Evolutionary conservation across 2,329 filamentous ascomycete species (phyloP), one percentile per base, ranked within the genome.

Genomic region (Colletotrichum phormii): DNA sequence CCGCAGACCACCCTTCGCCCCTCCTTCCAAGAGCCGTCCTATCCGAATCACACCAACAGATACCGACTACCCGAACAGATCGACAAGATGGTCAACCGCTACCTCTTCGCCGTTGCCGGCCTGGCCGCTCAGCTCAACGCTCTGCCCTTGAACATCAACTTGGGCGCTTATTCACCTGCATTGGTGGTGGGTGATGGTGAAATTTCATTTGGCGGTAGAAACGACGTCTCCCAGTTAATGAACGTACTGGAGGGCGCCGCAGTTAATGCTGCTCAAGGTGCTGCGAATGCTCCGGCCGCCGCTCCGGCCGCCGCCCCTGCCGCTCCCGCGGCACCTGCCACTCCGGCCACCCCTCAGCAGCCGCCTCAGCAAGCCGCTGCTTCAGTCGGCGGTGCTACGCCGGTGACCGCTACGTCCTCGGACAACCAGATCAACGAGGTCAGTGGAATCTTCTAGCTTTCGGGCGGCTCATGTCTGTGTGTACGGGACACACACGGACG

Each of bases 201-300:
- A 76, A 86, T 86, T 73, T 85, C 84, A 73, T 86, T 86, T 74
- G 81, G 84, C 75, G 84, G 85, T 72, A 81, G 80, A 67, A 80
- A 83, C 78, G 85, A 86, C 77, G 85, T 87, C 37, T 81, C 84
- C 58, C 81, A 77, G 65, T 77, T 86, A 67, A 83, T 87, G 79
- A 86, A 81, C 74, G 84, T 83, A 54, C 81, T 85, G 75, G 83
- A 86, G 78, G 85, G 86, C 65, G 86, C 85, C 42, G 85, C 85
- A 60, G 81, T 83, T 72, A 83, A 78, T 76, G 82, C 81, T 46
- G 83, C 83, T 53, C 78, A 76, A 58, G 77, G 72, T 59, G 76
- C 72, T 46, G 73, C 53, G 75, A 79, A 77, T 42, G 77, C 76
- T 57, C 79, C 78, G 6, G 73, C 77, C n/a, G 77, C 75, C 58